Percentiles rank a stretch among this genome's conserved stretches.
Evolutionary conservation across 2,329 filamentous ascomycete genomes (phyloP).

Genomic region (Monilinia polystroma): DNA sequence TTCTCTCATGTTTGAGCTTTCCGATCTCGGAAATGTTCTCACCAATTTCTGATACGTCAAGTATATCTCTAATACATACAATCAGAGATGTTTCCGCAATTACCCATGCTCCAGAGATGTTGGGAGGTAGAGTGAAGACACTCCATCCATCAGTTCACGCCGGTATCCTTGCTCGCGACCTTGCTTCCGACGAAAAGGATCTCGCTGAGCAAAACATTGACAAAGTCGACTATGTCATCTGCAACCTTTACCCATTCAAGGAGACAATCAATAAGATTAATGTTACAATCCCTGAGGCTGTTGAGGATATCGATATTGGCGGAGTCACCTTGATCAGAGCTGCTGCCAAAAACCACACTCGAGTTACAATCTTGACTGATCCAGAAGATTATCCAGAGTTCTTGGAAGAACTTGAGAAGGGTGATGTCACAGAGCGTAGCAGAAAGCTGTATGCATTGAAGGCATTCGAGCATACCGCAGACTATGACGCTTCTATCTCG

Average conservation of each 20-base stretch:
- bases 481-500: conserved; percentile 92
- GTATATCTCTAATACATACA: neutral
- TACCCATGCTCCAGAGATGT: conserved; percentile 95
- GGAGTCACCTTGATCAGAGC: conserved; percentile 95
- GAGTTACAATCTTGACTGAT: conserved; percentile 94
- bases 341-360: conserved; percentile 94
- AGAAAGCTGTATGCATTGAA: conserved; percentile 91
- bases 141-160: conserved; percentile 81
- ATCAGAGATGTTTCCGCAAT: conserved; percentile 94
- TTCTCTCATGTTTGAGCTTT: conserved; percentile 38
- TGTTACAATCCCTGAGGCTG: conserved; percentile 92
- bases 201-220: conserved; percentile 91
- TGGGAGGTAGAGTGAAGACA: conserved; percentile 89
- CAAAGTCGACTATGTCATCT: conserved; percentile 94
- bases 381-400: conserved; percentile 93
- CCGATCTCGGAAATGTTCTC: neutral
- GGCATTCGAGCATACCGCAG: conserved; percentile 96
- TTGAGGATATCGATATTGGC: conserved; percentile 98
- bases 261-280: conserved; percentile 96
- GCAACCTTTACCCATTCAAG: conserved; percentile 99
- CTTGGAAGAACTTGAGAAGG: conserved; percentile 82
- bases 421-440: conserved; percentile 80
- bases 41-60: neutral
- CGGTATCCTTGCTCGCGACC: conserved; percentile 88
- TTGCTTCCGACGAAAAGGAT: conserved; percentile 95